Percentiles rank a stretch among this genome's conserved stretches.
Conservation (phyloP, 176 grass and related monocot genomes). For the Musa acuminata region DNA sequence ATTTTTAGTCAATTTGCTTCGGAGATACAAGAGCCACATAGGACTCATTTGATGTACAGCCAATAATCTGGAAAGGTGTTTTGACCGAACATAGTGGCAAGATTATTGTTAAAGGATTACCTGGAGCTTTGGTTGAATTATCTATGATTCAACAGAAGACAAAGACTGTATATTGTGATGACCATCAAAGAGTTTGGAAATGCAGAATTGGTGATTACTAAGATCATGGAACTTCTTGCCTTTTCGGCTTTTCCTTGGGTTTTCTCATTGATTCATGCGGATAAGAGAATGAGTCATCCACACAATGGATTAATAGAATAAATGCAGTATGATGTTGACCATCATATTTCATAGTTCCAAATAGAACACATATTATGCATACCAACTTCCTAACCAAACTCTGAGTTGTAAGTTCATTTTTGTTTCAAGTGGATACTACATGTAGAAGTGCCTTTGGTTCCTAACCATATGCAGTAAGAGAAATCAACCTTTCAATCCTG, state of each 20-base stretch:
- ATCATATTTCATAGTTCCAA: no score
- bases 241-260: no score
- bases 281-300: not conserved
- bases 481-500: no score
- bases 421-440: not conserved
- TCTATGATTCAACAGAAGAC: no score
- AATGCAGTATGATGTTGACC: not conserved
- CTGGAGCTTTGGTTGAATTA: no score
- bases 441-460: not conserved
- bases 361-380: no score
- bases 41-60: not conserved
- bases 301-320: not conserved
- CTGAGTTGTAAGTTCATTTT: not conserved
- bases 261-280: not conserved
- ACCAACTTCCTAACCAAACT: not conserved
- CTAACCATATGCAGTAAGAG: no score
- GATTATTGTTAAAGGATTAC: no score
- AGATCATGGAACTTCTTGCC: not conserved
- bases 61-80: not conserved
- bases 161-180: no score
- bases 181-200: no score
- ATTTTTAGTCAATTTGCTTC: not conserved
- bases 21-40: no score
- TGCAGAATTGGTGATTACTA: not conserved
- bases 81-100: not conserved